Evolutionary conservation across 2,329 filamentous ascomycete species (phyloP).

Genomic region (Sclerotinia nivalis): DNA sequence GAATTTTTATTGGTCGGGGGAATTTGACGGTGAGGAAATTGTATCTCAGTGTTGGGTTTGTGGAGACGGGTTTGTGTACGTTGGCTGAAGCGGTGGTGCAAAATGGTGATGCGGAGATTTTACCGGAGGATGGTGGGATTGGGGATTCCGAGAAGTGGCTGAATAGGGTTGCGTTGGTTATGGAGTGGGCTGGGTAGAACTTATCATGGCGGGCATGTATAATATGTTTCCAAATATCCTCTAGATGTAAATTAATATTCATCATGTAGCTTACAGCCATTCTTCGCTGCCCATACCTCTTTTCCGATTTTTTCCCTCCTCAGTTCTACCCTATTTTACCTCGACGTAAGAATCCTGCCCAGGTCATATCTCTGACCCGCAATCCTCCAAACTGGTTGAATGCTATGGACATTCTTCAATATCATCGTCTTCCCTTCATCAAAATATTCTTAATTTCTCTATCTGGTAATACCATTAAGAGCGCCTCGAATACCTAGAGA

Average conservation of each 20-base stretch:
- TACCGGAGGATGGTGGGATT: not conserved
- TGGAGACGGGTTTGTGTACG: not conserved
- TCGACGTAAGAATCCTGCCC: too few species aligned
- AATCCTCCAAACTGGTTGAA: too few species aligned
- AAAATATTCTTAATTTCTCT: constrained; percentile 59
- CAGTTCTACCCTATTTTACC: too few species aligned
- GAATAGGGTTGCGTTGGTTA: not conserved
- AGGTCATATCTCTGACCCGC: too few species aligned
- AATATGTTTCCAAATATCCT: too few species aligned
- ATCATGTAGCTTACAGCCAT: too few species aligned
- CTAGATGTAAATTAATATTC: too few species aligned
- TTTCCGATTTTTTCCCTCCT: too few species aligned
- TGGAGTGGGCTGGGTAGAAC: not conserved
- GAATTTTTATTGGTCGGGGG: not conserved
- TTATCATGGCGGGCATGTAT: too few species aligned
- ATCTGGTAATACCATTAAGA: constrained; percentile 47
- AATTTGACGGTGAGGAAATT: not conserved
- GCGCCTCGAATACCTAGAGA: not conserved
- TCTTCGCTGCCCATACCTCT: too few species aligned
- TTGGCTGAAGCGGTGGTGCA: not conserved
- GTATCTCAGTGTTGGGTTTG: not conserved
- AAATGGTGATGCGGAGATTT: not conserved
- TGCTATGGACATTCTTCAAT: constrained; percentile 30
- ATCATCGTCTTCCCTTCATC: constrained; percentile 45
- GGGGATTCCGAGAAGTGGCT: not conserved